Base-by-base conservation (phyloP, 352 stramenopile genomes). In the Thraustochytrium sp. region DNA sequence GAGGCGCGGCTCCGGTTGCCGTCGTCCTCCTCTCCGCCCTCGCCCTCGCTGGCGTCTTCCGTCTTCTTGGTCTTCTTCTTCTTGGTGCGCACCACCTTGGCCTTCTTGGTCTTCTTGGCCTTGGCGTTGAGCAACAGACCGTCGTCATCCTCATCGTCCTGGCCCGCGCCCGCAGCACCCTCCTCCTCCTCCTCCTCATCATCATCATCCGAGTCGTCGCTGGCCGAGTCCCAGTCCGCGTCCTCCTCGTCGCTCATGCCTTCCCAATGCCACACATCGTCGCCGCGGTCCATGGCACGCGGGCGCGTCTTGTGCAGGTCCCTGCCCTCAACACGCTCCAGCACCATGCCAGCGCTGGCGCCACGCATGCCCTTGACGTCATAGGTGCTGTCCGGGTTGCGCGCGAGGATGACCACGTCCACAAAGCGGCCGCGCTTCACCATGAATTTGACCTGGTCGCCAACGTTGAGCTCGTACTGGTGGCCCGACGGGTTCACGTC, bases 251-350 rank as follows among this genome's bases (percentile, higher is more conserved):
- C 84, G 48, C 51, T 85, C 34, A 86, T 36, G 11, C 59, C 75
- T 5, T 85, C 56, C 61, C 78, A 86, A 31, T 86, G 76, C 84
- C 84, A 86, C 18, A 84, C n/a, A 23, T 82, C 84, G 23, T 86
- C 84, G n/a, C 84, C 84, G 11, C 48, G 37, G 31, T 54, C 75
- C 4, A 76, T 34, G 42, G 11, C 21, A 4, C 18, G 31, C 3
- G 68, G 68, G 13, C 53, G 48, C 26, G 34, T 55, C 51, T 80
- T 80, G 53, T 65, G 40, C 68, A 80, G 51, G 44, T 80, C 68
- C n/a, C 49, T 37, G 18, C 75, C 77, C 13, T 84, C 68, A 31
- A 73, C 46, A 8, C 37, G 44, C 42, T 84, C 76, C 16, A 84
- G 31, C 31, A 36, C 21, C 21, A 55, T 29, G 16, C 76, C 84